Evolutionary conservation across 768 basidiomycete species (phyloP).

Genomic region (Galerina sulciceps): DNA sequence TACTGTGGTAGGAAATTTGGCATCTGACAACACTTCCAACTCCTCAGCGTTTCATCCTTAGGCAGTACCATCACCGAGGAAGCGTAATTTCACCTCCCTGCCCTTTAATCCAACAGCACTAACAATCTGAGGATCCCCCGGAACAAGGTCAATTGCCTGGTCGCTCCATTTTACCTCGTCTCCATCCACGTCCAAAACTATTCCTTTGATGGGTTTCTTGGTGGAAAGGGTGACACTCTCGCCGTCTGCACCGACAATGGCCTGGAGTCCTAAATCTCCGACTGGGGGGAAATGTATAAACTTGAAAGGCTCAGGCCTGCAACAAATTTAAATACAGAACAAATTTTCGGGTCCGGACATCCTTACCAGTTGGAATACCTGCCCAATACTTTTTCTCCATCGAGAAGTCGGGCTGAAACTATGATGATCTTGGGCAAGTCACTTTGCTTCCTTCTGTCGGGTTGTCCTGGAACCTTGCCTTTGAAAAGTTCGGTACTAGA

Average conservation of each 20-base stretch:
- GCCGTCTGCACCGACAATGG: constrained; percentile 53
- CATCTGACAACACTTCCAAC: neutral
- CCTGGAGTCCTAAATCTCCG: constrained; percentile 60
- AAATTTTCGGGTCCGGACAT: neutral
- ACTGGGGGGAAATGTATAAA: constrained; percentile 80
- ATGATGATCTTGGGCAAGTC: constrained; percentile 71
- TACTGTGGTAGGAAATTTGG: too few species aligned
- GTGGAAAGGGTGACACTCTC: constrained; percentile 62
- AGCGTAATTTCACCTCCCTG: constrained; percentile 66
- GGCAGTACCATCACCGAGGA: constrained; percentile 77
- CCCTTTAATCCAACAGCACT: constrained; percentile 68
- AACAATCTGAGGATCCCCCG: constrained; percentile 79
- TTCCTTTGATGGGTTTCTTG: constrained; percentile 81
- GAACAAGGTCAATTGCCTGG: constrained; percentile 90
- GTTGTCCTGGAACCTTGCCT: constrained; percentile 74
- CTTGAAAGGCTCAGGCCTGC: constrained; percentile 95
- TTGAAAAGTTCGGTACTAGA: constrained; percentile 84
- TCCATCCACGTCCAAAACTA: constrained; percentile 81
- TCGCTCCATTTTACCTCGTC: constrained; percentile 80
- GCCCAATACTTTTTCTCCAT: constrained; percentile 60
- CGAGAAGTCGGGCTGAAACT: constrained; percentile 70
- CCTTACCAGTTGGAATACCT: constrained; percentile 79
- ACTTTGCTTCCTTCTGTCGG: constrained; percentile 64
- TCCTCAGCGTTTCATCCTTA: constrained; percentile 32
- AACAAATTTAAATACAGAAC: neutral